These are phyloP conservation scores for Silene vulgaris DNA, from an alignment of 179 eudicot genomes.

Conservation along the genomic window DNA sequence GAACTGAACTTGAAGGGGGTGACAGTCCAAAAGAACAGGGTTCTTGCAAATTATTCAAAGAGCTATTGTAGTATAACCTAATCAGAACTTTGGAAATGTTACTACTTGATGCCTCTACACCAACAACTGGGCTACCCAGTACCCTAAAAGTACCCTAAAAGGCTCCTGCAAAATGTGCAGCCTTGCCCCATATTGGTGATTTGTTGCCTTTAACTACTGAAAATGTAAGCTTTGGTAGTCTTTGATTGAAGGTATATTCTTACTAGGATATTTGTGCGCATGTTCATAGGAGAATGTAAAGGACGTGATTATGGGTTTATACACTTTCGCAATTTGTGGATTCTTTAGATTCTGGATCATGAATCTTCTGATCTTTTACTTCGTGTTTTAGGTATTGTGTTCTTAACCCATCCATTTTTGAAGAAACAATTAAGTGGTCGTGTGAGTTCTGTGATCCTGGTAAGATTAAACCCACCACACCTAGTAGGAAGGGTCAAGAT, in stretches of 20 bases:
- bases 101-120: background rate
- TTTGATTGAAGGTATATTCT: background rate
- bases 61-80: background rate
- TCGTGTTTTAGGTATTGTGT: slow-evolving; percentile 35
- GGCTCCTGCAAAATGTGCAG: background rate
- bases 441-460: slow-evolving; percentile 38
- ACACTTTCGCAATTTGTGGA: background rate
- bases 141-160: too few species aligned
- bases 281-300: background rate
- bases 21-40: too few species aligned
- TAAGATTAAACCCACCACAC: background rate
- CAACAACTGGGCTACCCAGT: background rate
- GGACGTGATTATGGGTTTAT: background rate
- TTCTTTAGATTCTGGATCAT: background rate
- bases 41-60: background rate
- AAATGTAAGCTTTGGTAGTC: background rate
- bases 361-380: background rate
- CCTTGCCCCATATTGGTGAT: background rate
- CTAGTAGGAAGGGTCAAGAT: slow-evolving; percentile 25
- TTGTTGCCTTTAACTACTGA: background rate
- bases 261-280: background rate
- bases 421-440: slow-evolving; percentile 28
- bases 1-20: too few species aligned
- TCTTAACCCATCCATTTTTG: slow-evolving; percentile 22
- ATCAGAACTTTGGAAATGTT: background rate